Evolutionary conservation across 768 basidiomycete genomes (phyloP).

Genomic region (Exsudoporus frostii): DNA sequence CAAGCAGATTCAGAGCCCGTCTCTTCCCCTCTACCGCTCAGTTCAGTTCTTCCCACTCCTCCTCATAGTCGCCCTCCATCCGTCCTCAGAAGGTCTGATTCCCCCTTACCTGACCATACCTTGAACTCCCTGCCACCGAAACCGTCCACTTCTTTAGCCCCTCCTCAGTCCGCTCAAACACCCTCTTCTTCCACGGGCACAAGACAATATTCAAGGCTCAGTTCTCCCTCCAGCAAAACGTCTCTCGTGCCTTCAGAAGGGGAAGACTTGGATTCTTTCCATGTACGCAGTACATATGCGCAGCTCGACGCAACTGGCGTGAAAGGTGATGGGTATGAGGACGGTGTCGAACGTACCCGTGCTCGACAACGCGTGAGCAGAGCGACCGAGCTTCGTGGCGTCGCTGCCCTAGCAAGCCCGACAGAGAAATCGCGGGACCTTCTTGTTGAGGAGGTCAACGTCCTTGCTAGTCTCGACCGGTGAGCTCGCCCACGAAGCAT

Average conservation of each 20-base stretch:
- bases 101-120: conserved; percentile 22
- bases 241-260: conserved; percentile 73
- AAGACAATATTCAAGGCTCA: conserved; percentile 28
- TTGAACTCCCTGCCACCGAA: conserved; percentile 18
- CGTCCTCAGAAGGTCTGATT: conserved; percentile 19
- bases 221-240: conserved; percentile 45
- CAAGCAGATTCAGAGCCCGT: conserved; percentile 16
- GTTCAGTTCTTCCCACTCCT: conserved; percentile 26
- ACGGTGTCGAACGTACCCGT: conserved; percentile 91
- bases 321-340: conserved; percentile 90
- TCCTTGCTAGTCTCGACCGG: conserved; percentile 84
- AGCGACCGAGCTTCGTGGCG: conserved; percentile 57
- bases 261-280: conserved; percentile 79
- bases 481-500: conserved; percentile 36
- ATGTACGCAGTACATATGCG: conserved; percentile 85
- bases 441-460: conserved; percentile 66
- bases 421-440: conserved; percentile 65
- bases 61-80: conserved; percentile 31
- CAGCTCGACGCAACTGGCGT: conserved; percentile 89
- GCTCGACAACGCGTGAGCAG: conserved; percentile 58
- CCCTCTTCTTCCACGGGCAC: conserved; percentile 28
- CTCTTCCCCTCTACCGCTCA: conserved; percentile 15
- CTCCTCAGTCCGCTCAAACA: conserved; percentile 38
- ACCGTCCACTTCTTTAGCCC: conserved; percentile 15
- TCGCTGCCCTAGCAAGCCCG: conserved; percentile 52